Evolutionary conservation across 345 rosid species (phyloP).

Genomic region (Hirschfeldia incana): DNA sequence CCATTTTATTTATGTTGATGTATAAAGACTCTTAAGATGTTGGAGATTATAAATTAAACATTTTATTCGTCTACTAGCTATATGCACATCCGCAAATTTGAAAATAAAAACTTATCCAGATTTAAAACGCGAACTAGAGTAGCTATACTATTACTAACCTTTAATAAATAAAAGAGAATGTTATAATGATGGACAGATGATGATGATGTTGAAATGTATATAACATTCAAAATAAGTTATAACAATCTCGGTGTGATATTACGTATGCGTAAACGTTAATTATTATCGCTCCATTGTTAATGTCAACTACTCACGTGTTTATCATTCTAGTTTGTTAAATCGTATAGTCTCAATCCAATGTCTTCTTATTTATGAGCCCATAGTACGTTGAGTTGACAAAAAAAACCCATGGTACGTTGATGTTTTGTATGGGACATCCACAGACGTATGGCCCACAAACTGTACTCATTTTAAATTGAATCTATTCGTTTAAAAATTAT

Average conservation of each 20-base stretch:
- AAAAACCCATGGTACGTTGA: no score
- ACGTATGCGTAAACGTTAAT: background rate
- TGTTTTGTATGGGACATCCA: no score
- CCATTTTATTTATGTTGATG: no score
- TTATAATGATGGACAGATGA: background rate
- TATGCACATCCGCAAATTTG: background rate
- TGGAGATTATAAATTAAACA: background rate
- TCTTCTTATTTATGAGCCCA: background rate
- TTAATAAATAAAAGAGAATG: background rate
- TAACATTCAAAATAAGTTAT: background rate
- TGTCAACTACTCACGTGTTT: background rate
- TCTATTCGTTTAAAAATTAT: no score
- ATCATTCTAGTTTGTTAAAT: background rate
- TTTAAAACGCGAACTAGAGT: background rate
- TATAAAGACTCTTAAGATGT: no score
- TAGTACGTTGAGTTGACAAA: no score
- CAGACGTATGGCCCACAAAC: no score
- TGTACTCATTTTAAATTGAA: no score
- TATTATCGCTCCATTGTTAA: background rate
- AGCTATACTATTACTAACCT: background rate
- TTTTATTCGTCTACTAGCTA: background rate
- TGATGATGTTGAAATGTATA: background rate
- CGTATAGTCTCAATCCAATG: background rate
- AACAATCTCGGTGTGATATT: background rate
- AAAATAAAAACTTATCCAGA: background rate